Base-by-base conservation (phyloP, 2,329 filamentous ascomycete species). In the Tolypocladium amazonense region DNA sequence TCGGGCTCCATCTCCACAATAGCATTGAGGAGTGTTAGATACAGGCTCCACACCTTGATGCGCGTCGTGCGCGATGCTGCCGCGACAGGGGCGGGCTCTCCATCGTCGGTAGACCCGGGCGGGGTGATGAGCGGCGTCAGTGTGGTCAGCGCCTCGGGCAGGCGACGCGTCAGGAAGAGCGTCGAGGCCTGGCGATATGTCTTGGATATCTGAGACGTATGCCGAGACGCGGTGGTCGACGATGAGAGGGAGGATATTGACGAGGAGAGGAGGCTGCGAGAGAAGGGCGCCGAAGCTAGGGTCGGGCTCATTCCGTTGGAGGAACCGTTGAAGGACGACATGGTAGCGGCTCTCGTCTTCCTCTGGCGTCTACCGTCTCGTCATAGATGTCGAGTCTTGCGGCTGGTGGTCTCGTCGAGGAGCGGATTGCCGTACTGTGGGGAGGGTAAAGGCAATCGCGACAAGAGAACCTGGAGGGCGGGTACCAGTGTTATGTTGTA, bases 41-140 rank as follows among this genome's bases (percentile, higher is more conserved):
- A 99, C 68, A 99, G 81, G 73, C 92, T 96, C 94, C 94, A 99
- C 64, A 97, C 88, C 75, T 97, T 99, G 73, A 96, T 88, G 65
- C 92, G 82, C 60, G 90, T 94, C 38, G 87, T 89, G 65, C 88
- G 85, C 50, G 89, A 92, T 58, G 91, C 91, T 63, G 82, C 84
- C 58, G 90, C 88, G 58, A 97, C 86, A 5, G 92, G 90, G 35
- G 91, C 88, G 35, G 83, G 78, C 60, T 85, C 81, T 38, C 76
- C 74, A 72, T 78, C 73, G 56, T 80, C 76, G 25, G 76, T 74
- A 60, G 79, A 75, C 37, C 77, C 75, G 63, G 77, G 71, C 9
- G 86, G 81, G 1, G 83, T 87, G 69, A 99, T 88, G 62, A 97
- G 82, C 11, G 93, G 90, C 56, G 92, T 81, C 58, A 99, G 83